Evolutionary conservation across 1,139 yeast species (phyloP).

Genomic region (Pichia sp.): DNA sequence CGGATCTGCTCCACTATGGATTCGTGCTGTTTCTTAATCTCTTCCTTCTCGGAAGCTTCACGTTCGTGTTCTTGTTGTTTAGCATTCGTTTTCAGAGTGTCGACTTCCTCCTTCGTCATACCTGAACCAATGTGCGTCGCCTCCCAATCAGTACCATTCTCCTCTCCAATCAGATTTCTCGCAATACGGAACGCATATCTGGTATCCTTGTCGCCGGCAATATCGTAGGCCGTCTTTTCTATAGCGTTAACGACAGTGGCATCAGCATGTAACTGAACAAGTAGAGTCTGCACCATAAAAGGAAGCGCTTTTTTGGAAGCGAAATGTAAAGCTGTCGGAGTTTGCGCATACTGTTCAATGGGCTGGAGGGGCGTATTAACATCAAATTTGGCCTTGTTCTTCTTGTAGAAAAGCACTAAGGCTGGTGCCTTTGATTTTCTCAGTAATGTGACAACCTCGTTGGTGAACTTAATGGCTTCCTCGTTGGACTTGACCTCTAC

Average conservation of each 20-base stretch:
- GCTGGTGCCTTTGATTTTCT: conserved; percentile 78
- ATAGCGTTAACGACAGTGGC: conserved; percentile 47
- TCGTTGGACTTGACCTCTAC: conserved; percentile 25
- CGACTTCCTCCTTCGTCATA: conserved; percentile 41
- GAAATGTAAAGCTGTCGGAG: conserved; percentile 76
- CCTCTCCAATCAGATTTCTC: conserved; percentile 53
- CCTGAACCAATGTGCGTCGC: conserved; percentile 61
- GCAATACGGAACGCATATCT: conserved; percentile 61
- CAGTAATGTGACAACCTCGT: conserved; percentile 50
- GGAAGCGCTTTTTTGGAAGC: conserved; percentile 64
- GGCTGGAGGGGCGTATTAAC: conserved; percentile 49
- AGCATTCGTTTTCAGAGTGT: conserved; percentile 2
- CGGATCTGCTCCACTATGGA: conserved; percentile 26
- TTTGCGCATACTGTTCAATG: conserved; percentile 36
- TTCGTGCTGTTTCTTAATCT: conserved; percentile 27
- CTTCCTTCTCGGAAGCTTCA: conserved; percentile 1
- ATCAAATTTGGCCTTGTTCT: conserved; percentile 49
- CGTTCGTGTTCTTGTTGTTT: conserved; percentile 2
- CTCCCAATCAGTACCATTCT: conserved; percentile 42
- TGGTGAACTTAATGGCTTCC: conserved; percentile 34
- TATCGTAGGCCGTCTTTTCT: conserved; percentile 62
- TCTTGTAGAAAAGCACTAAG: conserved; percentile 52
- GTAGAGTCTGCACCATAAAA: conserved; percentile 60
- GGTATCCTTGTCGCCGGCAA: conserved; percentile 37
- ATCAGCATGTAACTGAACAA: conserved; percentile 62